Evolutionary conservation across 345 rosid genomes (phyloP), one percentile per base, ranked within the genome.

Genomic region (Moricandia arvensis): DNA sequence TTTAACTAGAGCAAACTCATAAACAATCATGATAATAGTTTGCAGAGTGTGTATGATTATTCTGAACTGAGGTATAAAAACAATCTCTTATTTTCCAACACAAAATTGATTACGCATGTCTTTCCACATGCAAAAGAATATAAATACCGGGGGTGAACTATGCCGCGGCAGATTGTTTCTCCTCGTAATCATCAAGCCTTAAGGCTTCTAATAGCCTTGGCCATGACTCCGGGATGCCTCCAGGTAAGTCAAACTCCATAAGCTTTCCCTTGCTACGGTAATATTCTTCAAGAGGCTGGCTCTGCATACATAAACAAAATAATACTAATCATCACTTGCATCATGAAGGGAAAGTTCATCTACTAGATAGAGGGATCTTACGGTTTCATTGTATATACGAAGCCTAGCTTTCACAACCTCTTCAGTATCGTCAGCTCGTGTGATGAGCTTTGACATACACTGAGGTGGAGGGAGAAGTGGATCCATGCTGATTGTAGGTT

Each of bases 211-310:
- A 87, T 80, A 94, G 81, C 90, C 88, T 94, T 41, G 97, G 98
- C 98, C 98, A 94, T 0, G 98, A 91, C 79, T 90, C 96, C 0
- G 90, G 96, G 75, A 93, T 91, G 71, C 95, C 97, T 55, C 97
- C 99, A 38, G 97, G 99, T 74, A 95, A 77, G 45, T 87, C 83
- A 49, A 95, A 95, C 82, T 90, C 97, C 86, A 90, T 74, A 57
- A 95, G 81, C 75, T 88, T 92, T 33, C 90, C 97, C 63, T 72
- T 83, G 66, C 45, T 82, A 11, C 86, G 88, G 83, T 92, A 95
- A 80, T 83, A 92, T 3, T 84, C 96, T 81, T 95, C 97, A 69
- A 92, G 83, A 30, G 99, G 99, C 69, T 78, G 93, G 82, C 97
- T 90, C 99, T 95, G 90, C 79, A 78, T 55, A 12, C 67, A 2